Percentiles rank a stretch among this genome's conserved stretches.
phyloP scores from a whole-genome alignment of 768 basidiomycete species.

The Tricholoma hemisulphureum region DNA sequence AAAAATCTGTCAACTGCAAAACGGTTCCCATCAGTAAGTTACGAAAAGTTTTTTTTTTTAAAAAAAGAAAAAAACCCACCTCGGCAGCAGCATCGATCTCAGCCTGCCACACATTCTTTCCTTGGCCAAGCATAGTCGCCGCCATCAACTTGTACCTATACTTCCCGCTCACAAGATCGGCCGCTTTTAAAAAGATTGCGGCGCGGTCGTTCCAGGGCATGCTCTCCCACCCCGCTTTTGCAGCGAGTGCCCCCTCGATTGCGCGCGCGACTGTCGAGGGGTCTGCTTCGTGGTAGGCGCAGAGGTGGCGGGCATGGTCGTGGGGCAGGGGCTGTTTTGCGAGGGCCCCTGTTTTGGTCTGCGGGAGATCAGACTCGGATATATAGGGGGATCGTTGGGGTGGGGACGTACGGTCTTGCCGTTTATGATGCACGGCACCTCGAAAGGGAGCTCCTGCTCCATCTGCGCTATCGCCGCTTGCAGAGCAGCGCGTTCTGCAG shows the following conservation, averaged over 20 bases:
- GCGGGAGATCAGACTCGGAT: slow-evolving; percentile 4
- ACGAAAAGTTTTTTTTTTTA: not conserved
- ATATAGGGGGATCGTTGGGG: slow-evolving; percentile 1
- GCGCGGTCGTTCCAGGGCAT: slow-evolving; percentile 97
- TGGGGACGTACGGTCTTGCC: slow-evolving; percentile 68
- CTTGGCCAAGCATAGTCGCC: slow-evolving; percentile 97
- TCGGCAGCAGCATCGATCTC: slow-evolving; percentile 99
- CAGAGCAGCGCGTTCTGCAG: slow-evolving; percentile 72
- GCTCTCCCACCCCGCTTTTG: slow-evolving; percentile 87
- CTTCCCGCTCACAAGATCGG: slow-evolving; percentile 93
- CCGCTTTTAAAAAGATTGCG: slow-evolving; percentile 97
- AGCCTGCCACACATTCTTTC: slow-evolving; percentile 99
- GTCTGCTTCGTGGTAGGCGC: slow-evolving; percentile 87
- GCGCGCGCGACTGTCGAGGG: slow-evolving; percentile 70
- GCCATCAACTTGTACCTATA: slow-evolving; percentile 94
- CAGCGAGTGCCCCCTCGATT: slow-evolving; percentile 84
- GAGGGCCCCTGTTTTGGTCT: slow-evolving; percentile 81
- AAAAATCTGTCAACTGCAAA: slow-evolving; percentile 84
- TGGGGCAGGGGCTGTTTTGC: slow-evolving; percentile 83
- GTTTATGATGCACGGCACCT: slow-evolving; percentile 91
- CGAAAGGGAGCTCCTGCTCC: slow-evolving; percentile 81
- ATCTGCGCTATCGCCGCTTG: slow-evolving; percentile 74
- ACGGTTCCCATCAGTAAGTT: slow-evolving; percentile 7
- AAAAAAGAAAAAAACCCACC: slow-evolving; percentile 42
- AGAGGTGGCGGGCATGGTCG: slow-evolving; percentile 78